These are phyloP conservation scores for Phallus indusiatus DNA, from an alignment of 768 basidiomycete species.

Conservation along the genomic window DNA sequence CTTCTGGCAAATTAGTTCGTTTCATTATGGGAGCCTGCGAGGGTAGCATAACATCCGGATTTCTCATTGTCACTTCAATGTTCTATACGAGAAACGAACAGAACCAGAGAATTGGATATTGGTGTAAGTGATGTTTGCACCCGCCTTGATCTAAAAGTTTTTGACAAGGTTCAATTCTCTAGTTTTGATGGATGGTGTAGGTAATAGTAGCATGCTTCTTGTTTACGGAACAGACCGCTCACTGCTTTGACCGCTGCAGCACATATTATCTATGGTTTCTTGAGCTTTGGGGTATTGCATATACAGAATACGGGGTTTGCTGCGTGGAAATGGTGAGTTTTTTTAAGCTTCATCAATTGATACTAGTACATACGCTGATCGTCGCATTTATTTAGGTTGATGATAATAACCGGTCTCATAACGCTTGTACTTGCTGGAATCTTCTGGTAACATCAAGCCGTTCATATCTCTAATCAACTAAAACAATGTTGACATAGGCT, in stretches of 20 bases:
- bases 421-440: conserved; percentile 46
- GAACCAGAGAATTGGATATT: conserved; percentile 60
- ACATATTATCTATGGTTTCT: conserved; percentile 64
- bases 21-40: conserved; percentile 66
- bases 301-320: conserved; percentile 46
- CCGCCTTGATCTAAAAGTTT: too few species aligned
- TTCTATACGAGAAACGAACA: conserved; percentile 69
- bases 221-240: too few species aligned
- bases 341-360: background rate
- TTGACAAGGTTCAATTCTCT: background rate
- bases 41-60: conserved; percentile 70
- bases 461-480: background rate
- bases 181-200: conserved; percentile 73
- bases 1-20: too few species aligned
- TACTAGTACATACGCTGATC: too few species aligned
- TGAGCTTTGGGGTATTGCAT: conserved; percentile 58
- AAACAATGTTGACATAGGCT: conserved; percentile 34
- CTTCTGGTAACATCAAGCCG: conserved; percentile 42
- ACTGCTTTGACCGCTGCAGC: too few species aligned
- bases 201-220: too few species aligned
- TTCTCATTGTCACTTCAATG: conserved; percentile 70
- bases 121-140: too few species aligned
- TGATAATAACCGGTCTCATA: conserved; percentile 57
- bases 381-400: too few species aligned
- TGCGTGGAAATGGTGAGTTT: conserved; percentile 63